Evolutionary conservation across 106 monocot genomes (phyloP), one percentile per base, ranked within the genome.

Genomic region (Dendrobium nobile): DNA sequence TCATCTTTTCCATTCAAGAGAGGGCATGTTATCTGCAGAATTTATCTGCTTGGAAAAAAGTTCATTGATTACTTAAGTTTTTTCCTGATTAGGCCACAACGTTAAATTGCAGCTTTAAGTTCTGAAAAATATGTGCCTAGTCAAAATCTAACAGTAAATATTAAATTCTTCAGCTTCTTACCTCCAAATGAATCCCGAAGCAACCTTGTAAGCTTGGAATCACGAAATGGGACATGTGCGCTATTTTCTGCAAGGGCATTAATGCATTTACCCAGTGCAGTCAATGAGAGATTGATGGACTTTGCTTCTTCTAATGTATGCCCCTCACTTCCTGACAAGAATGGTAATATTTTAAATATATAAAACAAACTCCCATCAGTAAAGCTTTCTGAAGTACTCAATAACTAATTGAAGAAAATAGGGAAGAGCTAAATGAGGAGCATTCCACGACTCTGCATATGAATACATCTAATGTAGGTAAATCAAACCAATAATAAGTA

Each of bases 121-220:
- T 11, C 19, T 26, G 22, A 47, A 76, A 48, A 74, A 74, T 42
- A 37, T 72, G 64, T 65, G 26, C 61, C 22, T 16, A 8, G 43
- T 18, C 28, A 44, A 74, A 74, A 74, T 44, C 43, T 42, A 74
- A 44, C 31, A 13, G n/a, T 37, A 70, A 37, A 40, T 37, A 70
- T 70, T 70, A 78, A 73, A 81, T 55, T 26, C 15, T 61, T 45
- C 27, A 75, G 74, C 9, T 41, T 73, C 85, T 84, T 72, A 98
- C 97, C 97, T 77, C 97, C 97, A 94, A 98, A 98, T 85, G 97
- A 98, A 91, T 98, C 97, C 85, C 91, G 86, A 87, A 98, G 92
- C 80, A 98, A 84, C 55, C 97, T 89, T 72, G 97, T 98, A 75
- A 98, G 91, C 80, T 98, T 98, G 51, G 97, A 98, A 85, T 98